phyloP scores from a whole-genome alignment of 2,329 filamentous ascomycete species.

The Clonostachys chloroleuca region DNA sequence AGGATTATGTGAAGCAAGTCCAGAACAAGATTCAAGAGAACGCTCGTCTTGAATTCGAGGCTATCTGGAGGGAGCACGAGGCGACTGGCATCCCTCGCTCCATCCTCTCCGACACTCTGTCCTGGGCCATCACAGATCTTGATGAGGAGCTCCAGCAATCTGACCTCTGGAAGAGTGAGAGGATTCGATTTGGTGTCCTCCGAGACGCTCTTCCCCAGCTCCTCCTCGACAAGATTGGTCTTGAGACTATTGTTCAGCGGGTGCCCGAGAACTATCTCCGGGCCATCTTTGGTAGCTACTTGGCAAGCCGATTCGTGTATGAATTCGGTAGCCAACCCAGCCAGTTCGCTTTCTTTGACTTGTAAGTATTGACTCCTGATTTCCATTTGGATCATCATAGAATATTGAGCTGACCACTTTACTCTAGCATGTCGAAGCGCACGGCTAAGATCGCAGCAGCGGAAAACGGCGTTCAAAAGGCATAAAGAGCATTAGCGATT shows the following conservation, averaged over 20 bases:
- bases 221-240: slow-evolving; percentile 82
- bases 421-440: slow-evolving; percentile 58
- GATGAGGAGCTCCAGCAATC: slow-evolving; percentile 95
- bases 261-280: slow-evolving; percentile 91
- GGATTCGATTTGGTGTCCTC: slow-evolving; percentile 73
- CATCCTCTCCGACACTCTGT: slow-evolving; percentile 87
- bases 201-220: slow-evolving; percentile 81
- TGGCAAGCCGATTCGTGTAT: slow-evolving; percentile 95
- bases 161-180: slow-evolving; percentile 81
- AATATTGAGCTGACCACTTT: slow-evolving; percentile 5
- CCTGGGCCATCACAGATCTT: slow-evolving; percentile 87
- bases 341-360: slow-evolving; percentile 98
- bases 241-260: slow-evolving; percentile 80
- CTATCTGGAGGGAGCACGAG: slow-evolving; percentile 94
- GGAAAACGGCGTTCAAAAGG: not conserved
- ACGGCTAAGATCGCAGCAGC: slow-evolving; percentile 39
- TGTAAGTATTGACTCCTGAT: slow-evolving; percentile 56
- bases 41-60: slow-evolving; percentile 91
- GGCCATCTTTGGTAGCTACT: slow-evolving; percentile 92
- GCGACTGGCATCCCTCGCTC: slow-evolving; percentile 75
- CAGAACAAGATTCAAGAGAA: slow-evolving; percentile 90
- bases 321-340: slow-evolving; percentile 87
- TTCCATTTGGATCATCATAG: not conserved
- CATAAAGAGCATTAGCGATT: no score
- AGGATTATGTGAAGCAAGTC: slow-evolving; percentile 86